phyloP scores from a whole-genome alignment of 176 grass and related monocot genomes.

The Aegilops tauschii region DNA sequence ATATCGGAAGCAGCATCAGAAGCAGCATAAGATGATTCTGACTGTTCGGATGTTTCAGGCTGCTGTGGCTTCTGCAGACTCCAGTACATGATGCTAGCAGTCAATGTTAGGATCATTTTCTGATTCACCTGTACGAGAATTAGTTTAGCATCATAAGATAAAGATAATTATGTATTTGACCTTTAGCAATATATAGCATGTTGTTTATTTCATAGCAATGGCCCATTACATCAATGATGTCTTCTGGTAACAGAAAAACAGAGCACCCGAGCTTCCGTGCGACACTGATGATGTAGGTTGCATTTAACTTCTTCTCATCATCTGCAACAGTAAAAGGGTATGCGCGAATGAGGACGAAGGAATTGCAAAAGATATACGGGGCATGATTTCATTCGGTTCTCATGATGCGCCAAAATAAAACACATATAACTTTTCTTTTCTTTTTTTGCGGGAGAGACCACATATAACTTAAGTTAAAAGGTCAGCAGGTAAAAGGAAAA shows the following conservation, averaged over 20 bases:
- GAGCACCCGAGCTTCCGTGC: constrained; percentile 92
- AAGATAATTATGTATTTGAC: not conserved
- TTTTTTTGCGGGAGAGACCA: too few species aligned
- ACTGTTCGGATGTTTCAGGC: constrained; percentile 41
- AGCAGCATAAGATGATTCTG: constrained; percentile 42
- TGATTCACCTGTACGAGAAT: constrained; percentile 51
- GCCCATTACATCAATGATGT: constrained; percentile 69
- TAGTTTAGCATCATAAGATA: not conserved
- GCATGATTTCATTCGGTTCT: not conserved
- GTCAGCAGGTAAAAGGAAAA: not conserved
- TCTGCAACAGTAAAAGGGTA: constrained; percentile 39
- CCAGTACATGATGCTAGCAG: constrained; percentile 86
- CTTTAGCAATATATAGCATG: not conserved
- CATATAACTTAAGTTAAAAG: not conserved
- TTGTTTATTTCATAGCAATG: not conserved
- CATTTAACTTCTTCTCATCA: constrained; percentile 93
- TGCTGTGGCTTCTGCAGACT: constrained; percentile 59
- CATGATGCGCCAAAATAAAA: not conserved
- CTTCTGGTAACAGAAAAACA: constrained; percentile 91
- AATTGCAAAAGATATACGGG: not conserved
- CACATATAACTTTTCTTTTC: not conserved
- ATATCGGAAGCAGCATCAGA: constrained; percentile 51
- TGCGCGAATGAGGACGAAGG: not conserved
- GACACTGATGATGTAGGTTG: constrained; percentile 91
- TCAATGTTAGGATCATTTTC: constrained; percentile 85